Base-by-base conservation (phyloP, 2,329 filamentous ascomycete species). In the Colletotrichum higginsianum region DNA sequence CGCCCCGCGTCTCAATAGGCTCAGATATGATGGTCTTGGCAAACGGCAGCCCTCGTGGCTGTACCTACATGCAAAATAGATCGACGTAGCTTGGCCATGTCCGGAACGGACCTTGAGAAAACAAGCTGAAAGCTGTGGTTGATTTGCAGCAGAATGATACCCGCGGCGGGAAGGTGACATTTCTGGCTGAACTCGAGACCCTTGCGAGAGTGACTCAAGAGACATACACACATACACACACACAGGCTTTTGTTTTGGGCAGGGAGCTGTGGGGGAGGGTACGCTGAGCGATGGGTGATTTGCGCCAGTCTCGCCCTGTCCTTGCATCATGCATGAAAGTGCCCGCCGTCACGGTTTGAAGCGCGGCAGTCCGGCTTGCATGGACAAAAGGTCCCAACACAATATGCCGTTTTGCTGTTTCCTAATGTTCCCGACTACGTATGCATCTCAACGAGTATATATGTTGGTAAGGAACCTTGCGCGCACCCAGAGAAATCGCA, bases 261-360 rank as follows among this genome's bases (percentile, higher is more conserved):
- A 71, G 46, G 50, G 64, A 62, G 64, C 42, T n/a, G 44, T 57
- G 52, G 64, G 61, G 57, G 26, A 56, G 21, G 56, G 44, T 57
- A 62, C 21, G 38, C 46, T 46, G 57, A 67, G 35, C 21, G 50
- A 35, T 30, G 52, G 30, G 57, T 35, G 68, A 67, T 71, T 63
- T 49, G 47, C 67, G 56, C 30, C 16, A 44, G 62, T 55, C 56
- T 61, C 56, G 62, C 62, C 56, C 49, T 62, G 62, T 61, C 42
- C 50, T 61, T 67, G 67, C 67, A 71, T 71, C 64, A 62, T 67
- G 67, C 68, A 71, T 71, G 68, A 67, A 56, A 26, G 64, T 58
- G 30, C 50, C 30, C 2, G 23, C 30, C 2, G 35, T 52, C 16
- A 52, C 30, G 44, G 38, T 57, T 50, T 57, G 56, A 67, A 62